Evolutionary conservation across 2,329 filamentous ascomycete genomes (phyloP).

Genomic region (Thermothelomyces thermophilus): DNA sequence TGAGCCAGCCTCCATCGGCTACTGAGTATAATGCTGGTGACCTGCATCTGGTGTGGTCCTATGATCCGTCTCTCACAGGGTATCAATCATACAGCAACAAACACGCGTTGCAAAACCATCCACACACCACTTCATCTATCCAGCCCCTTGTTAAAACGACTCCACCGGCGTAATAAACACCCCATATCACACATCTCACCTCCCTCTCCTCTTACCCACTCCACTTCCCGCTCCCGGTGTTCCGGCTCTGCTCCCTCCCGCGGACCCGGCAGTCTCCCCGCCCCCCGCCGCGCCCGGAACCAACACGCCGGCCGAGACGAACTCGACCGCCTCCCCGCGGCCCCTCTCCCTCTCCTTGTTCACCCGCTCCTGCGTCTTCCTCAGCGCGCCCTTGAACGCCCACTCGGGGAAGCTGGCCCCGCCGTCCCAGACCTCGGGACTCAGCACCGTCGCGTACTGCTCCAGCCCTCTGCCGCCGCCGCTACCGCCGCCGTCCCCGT

Average conservation of each 20-base stretch:
- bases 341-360: conserved; percentile 40
- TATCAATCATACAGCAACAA: not conserved
- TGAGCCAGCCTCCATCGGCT: no score
- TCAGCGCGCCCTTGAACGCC: conserved; percentile 46
- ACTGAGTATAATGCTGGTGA: no score
- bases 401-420: conserved; percentile 46
- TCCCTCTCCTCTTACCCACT: conserved; percentile 15
- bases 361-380: conserved; percentile 41
- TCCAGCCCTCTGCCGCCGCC: conserved; percentile 31
- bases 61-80: not conserved
- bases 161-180: not conserved
- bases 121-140: not conserved
- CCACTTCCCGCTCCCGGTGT: conserved; percentile 20
- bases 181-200: conserved; percentile 16
- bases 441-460: conserved; percentile 61
- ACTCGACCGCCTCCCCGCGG: conserved; percentile 42
- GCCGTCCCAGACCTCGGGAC: conserved; percentile 52
- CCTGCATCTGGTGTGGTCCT: no score
- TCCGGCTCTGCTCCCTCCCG: conserved; percentile 30
- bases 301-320: conserved; percentile 36
- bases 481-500: conserved; percentile 34
- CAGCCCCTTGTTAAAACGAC: not conserved
- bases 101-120: no score
- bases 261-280: not conserved
- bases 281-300: conserved; percentile 32